Base-by-base conservation (phyloP, 75 land plant genomes). In the Sequoia sempervirens region DNA sequence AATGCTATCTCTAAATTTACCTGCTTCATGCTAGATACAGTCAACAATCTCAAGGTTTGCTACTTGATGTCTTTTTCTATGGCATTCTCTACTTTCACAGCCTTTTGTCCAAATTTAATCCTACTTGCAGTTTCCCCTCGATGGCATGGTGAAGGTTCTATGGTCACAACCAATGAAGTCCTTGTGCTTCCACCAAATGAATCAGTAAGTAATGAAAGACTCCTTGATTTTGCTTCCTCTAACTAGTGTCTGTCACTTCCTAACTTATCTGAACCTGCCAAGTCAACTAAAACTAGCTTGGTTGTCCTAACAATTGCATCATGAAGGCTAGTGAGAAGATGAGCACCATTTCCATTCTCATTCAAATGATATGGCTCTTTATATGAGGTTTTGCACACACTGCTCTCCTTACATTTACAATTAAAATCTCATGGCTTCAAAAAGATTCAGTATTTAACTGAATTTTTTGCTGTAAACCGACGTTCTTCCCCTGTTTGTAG, bases 401-500 rank as follows among this genome's bases (percentile, higher is more conserved):
- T 28, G 91, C 88, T 83, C 92, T 91, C 75, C 84, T 98, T 20
- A 98, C 94, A 83, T 94, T 87, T 50, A 98, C 99, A 95, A 98
- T 86, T 32, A 98, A 86, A 83, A 96, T 91, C 2, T 98, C 99
- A 93, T 96, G 99, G 85, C 99, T 98, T 2, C 98, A 93, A 84
- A 98, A 98, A 75, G 99, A 98, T 85, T 98, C 99, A 23, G 98
- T 95, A 86, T 98, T 98, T 38, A 98, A 85, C 82, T 96, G 96
- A n/a, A 98, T 98, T 70, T 70, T 96, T 96, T 11, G 97, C 99
- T 76, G 97, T 98, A 89, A 95, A 85, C 41, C 98, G 87, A 84
- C 96, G 95, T 81, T 94, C 94, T 87, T 98, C 99, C 20, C 99
- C 98, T 36, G 91, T 43, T n/a, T 93, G 87, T 36, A 98, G 83